phyloP scores from a whole-genome alignment of 2,329 filamentous ascomycete genomes.

The Penicillium sp. region DNA sequence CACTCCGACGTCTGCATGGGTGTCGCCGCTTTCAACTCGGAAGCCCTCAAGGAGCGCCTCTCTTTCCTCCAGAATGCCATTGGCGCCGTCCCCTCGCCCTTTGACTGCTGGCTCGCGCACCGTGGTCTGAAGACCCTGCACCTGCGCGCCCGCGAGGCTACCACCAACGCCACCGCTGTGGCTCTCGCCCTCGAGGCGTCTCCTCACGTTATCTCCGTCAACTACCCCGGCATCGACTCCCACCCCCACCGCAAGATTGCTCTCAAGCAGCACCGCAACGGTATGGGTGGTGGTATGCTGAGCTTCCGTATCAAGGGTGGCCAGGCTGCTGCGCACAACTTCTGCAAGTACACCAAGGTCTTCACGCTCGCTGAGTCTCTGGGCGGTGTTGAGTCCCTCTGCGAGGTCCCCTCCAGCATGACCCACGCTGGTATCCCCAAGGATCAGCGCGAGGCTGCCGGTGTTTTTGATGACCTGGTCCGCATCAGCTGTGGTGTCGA shows the following conservation, averaged over 20 bases:
- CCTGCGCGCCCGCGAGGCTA: conserved; percentile 84
- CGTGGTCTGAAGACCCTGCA: conserved; percentile 96
- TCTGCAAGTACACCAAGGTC: conserved; percentile 86
- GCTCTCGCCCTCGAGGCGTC: conserved; percentile 77
- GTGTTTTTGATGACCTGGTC: conserved; percentile 93
- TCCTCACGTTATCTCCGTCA: conserved; percentile 82
- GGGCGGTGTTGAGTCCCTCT: conserved; percentile 87
- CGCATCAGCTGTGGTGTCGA: conserved; percentile 93
- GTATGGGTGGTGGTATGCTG: conserved; percentile 95
- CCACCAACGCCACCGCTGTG: conserved; percentile 76
- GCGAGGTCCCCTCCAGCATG: conserved; percentile 94
- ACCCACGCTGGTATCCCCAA: conserved; percentile 94
- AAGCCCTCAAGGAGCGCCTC: conserved; percentile 74
- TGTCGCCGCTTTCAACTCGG: conserved; percentile 90
- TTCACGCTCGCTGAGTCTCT: conserved; percentile 93
- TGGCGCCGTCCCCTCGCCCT: conserved; percentile 89
- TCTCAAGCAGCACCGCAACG: conserved; percentile 87
- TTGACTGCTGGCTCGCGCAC: conserved; percentile 98
- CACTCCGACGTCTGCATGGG: conserved; percentile 98
- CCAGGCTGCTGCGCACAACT: conserved; percentile 80
- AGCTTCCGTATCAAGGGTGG: conserved; percentile 93
- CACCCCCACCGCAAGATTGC: conserved; percentile 87
- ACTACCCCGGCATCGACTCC: conserved; percentile 89
- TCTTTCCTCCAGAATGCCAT: conserved; percentile 96
- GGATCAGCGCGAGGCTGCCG: conserved; percentile 86